Percentiles rank a stretch among this genome's conserved stretches.
phyloP scores from a whole-genome alignment of 31 red algal genomes.

The Odonthalia washingtoniensis region DNA sequence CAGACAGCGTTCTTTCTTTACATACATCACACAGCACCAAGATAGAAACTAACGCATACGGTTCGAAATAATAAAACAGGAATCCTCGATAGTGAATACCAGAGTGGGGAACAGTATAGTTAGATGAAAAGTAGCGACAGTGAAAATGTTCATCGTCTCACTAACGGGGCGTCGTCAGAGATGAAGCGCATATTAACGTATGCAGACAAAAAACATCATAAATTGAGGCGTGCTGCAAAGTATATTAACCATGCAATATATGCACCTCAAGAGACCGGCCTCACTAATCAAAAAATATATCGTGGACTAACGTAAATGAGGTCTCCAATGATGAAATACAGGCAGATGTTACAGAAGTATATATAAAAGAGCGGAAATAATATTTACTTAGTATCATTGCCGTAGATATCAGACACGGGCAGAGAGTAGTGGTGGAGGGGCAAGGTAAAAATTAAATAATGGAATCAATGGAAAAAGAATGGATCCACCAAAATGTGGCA shows the following conservation, averaged over 20 bases:
- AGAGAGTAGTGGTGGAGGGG: conserved; percentile 4
- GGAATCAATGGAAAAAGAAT: conserved; percentile 16
- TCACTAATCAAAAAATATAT: not conserved
- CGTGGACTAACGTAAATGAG: no score
- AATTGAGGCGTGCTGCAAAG: not conserved
- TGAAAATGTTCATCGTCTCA: no score
- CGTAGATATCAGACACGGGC: not conserved
- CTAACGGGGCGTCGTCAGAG: no score
- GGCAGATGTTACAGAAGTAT: conserved; percentile 11
- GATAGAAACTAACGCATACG: no score
- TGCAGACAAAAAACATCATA: no score
- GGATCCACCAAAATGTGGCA: conserved; percentile 25
- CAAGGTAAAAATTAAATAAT: not conserved
- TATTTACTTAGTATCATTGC: conserved; percentile 14
- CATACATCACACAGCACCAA: no score
- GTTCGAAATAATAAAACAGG: no score
- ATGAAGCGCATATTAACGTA: no score
- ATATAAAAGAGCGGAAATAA: not conserved
- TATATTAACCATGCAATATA: conserved; percentile 12
- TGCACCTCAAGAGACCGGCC: conserved; percentile 13
- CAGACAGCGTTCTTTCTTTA: no score
- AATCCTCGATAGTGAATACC: no score
- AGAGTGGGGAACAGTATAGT: no score
- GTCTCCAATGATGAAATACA: not conserved
- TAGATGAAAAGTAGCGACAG: no score